Evolutionary conservation across 306 rosid species (phyloP).

Genomic region (Begonia masoniana): DNA sequence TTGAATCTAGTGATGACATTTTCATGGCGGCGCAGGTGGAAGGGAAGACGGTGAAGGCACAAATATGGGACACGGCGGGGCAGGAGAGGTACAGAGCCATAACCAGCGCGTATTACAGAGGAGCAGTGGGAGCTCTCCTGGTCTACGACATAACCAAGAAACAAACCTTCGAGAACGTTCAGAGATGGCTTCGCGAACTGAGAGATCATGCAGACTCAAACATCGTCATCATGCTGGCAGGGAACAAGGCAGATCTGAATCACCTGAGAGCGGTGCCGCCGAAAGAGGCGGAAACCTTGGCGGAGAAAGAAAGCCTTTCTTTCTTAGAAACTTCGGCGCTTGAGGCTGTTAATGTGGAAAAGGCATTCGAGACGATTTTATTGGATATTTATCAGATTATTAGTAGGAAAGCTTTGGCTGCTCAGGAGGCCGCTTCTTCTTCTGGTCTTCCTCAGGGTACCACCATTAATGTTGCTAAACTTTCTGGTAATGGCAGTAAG

Average conservation of each 20-base stretch:
- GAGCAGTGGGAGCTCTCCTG: conserved; percentile 65
- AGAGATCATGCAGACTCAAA: conserved; percentile 74
- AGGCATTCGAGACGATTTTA: conserved; percentile 41
- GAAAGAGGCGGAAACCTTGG: conserved; percentile 48
- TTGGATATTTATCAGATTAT: conserved; percentile 9
- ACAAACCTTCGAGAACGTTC: conserved; percentile 61
- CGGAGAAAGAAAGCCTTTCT: conserved; percentile 45
- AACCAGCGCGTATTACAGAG: conserved; percentile 65
- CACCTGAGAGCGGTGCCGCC: conserved; percentile 46
- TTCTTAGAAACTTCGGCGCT: conserved; percentile 63
- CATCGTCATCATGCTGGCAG: conserved; percentile 66
- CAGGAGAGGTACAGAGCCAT: conserved; percentile 74
- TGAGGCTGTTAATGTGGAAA: conserved; percentile 53
- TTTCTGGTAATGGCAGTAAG: conserved; percentile 19
- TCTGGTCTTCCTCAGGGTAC: conserved; percentile 48
- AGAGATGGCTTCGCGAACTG: conserved; percentile 62
- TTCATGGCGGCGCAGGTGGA: conserved; percentile 28
- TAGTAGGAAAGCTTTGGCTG: conserved; percentile 62
- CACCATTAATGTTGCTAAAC: conserved; percentile 43
- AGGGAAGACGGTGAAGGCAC: conserved; percentile 67
- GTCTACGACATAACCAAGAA: conserved; percentile 63
- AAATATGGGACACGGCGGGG: conserved; percentile 78
- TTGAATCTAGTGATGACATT: too few species aligned
- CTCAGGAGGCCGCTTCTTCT: conserved; percentile 41
- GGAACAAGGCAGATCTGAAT: conserved; percentile 55